These are phyloP conservation scores for Diaporthe sp. DNA, from an alignment of 2,329 filamentous ascomycete genomes.

Conservation along the genomic window DNA sequence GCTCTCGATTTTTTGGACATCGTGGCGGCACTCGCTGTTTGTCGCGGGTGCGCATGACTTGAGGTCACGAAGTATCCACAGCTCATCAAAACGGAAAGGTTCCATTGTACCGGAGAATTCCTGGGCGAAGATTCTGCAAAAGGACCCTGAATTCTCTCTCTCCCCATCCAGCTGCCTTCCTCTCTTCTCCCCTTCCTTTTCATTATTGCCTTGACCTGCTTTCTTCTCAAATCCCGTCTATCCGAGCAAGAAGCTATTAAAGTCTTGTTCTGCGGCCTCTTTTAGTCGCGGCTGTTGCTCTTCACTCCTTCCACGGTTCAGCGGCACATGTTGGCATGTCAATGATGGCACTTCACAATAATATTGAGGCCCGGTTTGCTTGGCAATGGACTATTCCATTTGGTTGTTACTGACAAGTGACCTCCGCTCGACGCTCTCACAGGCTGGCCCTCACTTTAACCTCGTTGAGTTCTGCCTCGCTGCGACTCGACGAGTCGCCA, in stretches of 20 bases:
- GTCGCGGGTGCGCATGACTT: constrained; percentile 28
- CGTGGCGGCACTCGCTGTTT: neutral
- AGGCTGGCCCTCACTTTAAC: constrained; percentile 76
- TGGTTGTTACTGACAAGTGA: constrained; percentile 47
- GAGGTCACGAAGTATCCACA: constrained; percentile 36
- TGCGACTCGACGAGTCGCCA: constrained; percentile 40
- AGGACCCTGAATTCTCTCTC: constrained; percentile 28
- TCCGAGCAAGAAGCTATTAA: neutral
- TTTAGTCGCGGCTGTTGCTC: neutral
- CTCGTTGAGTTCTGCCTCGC: constrained; percentile 66
- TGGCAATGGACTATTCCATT: constrained; percentile 46
- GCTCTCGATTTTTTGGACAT: neutral
- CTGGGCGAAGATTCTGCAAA: constrained; percentile 30
- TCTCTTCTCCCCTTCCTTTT: neutral
- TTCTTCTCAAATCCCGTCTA: neutral
- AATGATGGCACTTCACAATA: neutral
- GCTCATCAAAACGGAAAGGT: constrained; percentile 38
- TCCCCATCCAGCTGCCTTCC: constrained; percentile 1
- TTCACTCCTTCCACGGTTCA: neutral
- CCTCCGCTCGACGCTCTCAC: constrained; percentile 73
- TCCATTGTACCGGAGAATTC: constrained; percentile 34
- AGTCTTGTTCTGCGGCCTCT: neutral
- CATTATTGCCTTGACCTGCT: neutral
- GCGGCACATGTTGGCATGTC: neutral
- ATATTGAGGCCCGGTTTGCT: constrained; percentile 38